These are phyloP conservation scores for Endoconidiophora laricicola DNA, from an alignment of 2,329 filamentous ascomycete genomes.

Conservation along the genomic window DNA sequence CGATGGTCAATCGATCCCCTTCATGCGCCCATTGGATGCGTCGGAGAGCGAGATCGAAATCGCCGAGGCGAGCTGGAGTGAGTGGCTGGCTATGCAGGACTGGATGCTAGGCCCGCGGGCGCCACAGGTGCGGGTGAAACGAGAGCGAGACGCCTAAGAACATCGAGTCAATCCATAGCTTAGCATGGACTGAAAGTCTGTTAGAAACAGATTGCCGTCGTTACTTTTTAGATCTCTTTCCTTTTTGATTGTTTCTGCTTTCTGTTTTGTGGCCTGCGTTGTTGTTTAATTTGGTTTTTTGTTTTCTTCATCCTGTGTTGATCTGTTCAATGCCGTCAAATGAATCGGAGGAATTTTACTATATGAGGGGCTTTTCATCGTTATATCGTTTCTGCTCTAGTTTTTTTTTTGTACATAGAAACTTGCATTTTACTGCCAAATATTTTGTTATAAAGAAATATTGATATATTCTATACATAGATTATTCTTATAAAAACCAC, in stretches of 20 bases:
- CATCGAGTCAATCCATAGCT: too few species aligned
- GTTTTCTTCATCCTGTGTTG: too few species aligned
- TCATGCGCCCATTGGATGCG: constrained; percentile 66
- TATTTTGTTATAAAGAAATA: neutral
- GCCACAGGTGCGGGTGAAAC: constrained; percentile 22
- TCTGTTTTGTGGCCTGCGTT: neutral
- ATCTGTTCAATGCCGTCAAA: too few species aligned
- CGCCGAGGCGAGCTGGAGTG: constrained; percentile 77
- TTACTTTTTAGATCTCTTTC: too few species aligned
- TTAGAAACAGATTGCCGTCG: too few species aligned
- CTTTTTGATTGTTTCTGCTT: neutral
- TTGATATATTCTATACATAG: too few species aligned
- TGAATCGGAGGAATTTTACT: neutral
- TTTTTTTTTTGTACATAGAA: neutral
- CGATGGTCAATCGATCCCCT: constrained; percentile 70
- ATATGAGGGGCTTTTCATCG: neutral
- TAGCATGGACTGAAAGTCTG: too few species aligned
- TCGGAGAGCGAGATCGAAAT: constrained; percentile 64
- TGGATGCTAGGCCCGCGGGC: constrained; percentile 90
- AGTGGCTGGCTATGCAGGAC: constrained; percentile 93
- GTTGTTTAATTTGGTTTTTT: neutral
- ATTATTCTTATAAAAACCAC: too few species aligned
- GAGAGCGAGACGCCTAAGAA: constrained; percentile 5
- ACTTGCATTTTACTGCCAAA: neutral
- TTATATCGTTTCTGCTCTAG: neutral